Base-by-base conservation (phyloP, 2,329 filamentous ascomycete genomes). In the Exophiala aquamarina region DNA sequence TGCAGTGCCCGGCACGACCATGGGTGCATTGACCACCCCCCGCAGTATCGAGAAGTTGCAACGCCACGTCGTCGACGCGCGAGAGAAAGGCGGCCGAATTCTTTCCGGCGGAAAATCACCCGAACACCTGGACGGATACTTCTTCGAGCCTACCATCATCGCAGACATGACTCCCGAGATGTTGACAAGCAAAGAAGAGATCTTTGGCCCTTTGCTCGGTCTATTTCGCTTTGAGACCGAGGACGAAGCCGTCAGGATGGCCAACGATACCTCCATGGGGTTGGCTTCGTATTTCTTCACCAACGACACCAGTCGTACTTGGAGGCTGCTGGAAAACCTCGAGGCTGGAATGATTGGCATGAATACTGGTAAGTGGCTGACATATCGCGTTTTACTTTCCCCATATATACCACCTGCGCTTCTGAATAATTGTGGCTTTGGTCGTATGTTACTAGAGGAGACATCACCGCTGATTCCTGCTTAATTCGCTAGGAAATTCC, bases 121-220 rank as follows among this genome's bases (percentile, higher is more conserved):
- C 2, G 73, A 75, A 2, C 61, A 63, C 17, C 63, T 70, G 8
- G 67, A 69, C 0, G 82, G 82, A 3, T 84, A 79, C 62, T 86
- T 83, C 69, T 81, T 84, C 61, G 74, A 77, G 57, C 80, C 80
- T 0, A 81, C 79, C 0, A 67, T 83, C 38, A 70, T 82, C 45
- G 68, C 72, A 2, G 70, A 73, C 20, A 68, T 75, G 9, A 74
- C 69, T 10, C 61, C 66, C 6, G 63, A 71, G 4, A 79, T 81
- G 75, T 17, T 40, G 2, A 6, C 36, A 13, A 13, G 14, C 19
- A 65, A 63, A 2, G 75, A 79, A 49, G 76, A 79, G 60, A 71
- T 72, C 0, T 78, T 79, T 51, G 73, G 72, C 3, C 75, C 76
- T 0, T 67, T 78, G 20, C 66, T 67, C 41, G 74, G 73, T 1